Evolutionary conservation across 2,329 filamentous ascomycete species (phyloP), one percentile per base, ranked within the genome.

Genomic region (Aspergillus terreus): DNA sequence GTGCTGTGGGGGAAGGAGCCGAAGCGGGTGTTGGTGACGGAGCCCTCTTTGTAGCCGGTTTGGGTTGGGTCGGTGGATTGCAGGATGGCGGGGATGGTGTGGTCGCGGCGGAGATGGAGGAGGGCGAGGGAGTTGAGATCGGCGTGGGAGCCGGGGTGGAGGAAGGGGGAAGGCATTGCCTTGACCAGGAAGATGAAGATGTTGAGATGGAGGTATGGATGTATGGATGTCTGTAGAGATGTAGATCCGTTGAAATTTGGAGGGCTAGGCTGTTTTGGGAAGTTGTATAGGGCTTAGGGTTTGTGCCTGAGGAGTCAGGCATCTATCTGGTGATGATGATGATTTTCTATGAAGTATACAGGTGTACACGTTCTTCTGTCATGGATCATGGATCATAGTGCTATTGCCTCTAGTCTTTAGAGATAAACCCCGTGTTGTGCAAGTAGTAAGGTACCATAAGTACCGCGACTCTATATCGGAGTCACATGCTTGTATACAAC

Each of bases 1-100:
- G 88, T 92, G 10, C 82, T 87, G 67, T 92, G 89, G 0, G 89
- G 88, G 54, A 91, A 92, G 0, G 92, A 96, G 45, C 94, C 94
- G 65, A 96, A 99, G 42, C 92, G 85, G 1, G 92, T 99, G 73
- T 96, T 97, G 49, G 92, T 83, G 2, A 90, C 87, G 44, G 85
- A 85, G 33, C 88, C 88, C 66, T 91, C 87, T 27, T 82, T 81
- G 63, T 91, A 91, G 53, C 87, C 88, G 64, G 85, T 81, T 57
- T 86, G 79, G 40, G 82, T 79, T 47, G 83, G 83, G 35, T 82
- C 78, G 19, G 79, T 78, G 27, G 82, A 75, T 56, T 81, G 78
- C 25, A 92, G 81, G 55, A 88, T 84, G 23, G 91, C 78, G 6
- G 92, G 90, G 36, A 91, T 79, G 57, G 92, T 84, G 55, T 87